Conservation (phyloP, 495 filamentous ascomycete genomes). For the Letharia columbiana region DNA sequence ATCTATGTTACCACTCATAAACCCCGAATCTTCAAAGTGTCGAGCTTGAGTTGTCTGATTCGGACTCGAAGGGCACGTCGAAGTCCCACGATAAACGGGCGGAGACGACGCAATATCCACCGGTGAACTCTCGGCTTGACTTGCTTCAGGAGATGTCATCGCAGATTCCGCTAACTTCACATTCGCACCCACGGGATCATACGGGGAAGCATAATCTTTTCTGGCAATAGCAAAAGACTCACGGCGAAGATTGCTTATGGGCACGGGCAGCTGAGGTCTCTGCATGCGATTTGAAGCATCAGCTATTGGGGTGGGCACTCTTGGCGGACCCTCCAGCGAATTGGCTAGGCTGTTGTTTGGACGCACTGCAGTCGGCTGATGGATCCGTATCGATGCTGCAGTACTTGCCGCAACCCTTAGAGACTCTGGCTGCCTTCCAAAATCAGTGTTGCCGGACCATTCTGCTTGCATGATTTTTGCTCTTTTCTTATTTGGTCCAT, state of each 20-base stretch:
- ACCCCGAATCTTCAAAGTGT: slow-evolving; percentile 67
- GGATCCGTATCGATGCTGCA: slow-evolving; percentile 75
- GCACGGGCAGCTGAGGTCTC: slow-evolving; percentile 20
- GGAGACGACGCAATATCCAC: slow-evolving; percentile 69
- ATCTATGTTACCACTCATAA: slow-evolving; percentile 67
- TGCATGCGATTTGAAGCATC: slow-evolving; percentile 27
- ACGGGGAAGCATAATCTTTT: slow-evolving; percentile 41
- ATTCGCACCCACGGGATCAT: slow-evolving; percentile 31
- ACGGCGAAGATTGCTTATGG: slow-evolving; percentile 34
- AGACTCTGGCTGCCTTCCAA: slow-evolving; percentile 65
- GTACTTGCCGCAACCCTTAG: slow-evolving; percentile 83
- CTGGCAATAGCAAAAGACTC: slow-evolving; percentile 36
- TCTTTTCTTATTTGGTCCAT: slow-evolving; percentile 55
- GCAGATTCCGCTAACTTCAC: slow-evolving; percentile 42
- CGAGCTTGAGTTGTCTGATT: slow-evolving; percentile 55
- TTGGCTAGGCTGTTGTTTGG: slow-evolving; percentile 39
- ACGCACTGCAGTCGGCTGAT: slow-evolving; percentile 62
- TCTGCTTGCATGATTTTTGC: slow-evolving; percentile 64
- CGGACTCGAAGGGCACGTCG: slow-evolving; percentile 60
- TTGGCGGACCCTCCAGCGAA: slow-evolving; percentile 65
- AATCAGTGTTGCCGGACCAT: slow-evolving; percentile 56
- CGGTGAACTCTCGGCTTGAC: slow-evolving; percentile 43
- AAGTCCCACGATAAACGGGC: slow-evolving; percentile 54
- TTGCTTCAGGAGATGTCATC: slow-evolving; percentile 46
- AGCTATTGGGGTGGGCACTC: slow-evolving; percentile 78